Percentiles rank a stretch among this genome's conserved stretches.
These are phyloP conservation scores for Phytophthora quininea DNA, from an alignment of 352 stramenopile genomes.

Conservation along the genomic window DNA sequence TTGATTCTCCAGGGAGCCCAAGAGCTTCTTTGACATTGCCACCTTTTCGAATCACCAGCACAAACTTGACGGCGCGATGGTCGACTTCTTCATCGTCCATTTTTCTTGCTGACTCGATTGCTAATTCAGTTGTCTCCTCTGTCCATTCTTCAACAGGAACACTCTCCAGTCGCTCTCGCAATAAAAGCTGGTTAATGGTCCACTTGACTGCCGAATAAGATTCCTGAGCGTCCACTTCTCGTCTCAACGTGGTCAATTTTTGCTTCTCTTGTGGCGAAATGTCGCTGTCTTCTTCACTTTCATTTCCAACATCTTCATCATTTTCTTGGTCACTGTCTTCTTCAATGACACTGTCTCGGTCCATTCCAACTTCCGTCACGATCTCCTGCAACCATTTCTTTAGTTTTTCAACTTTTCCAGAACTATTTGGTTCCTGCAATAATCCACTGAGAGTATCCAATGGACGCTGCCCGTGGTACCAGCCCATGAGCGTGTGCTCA, in stretches of 20 bases:
- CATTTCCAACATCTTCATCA: slow-evolving; percentile 13
- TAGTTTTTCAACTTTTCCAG: slow-evolving; percentile 16
- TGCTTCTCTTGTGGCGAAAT: slow-evolving; percentile 5
- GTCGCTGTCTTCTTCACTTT: slow-evolving; percentile 7
- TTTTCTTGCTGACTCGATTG: neutral
- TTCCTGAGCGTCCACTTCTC: slow-evolving; percentile 6
- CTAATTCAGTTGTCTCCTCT: neutral
- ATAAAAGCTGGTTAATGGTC: slow-evolving; percentile 27
- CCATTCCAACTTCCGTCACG: slow-evolving; percentile 21
- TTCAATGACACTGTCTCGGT: slow-evolving; percentile 20
- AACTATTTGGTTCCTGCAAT: slow-evolving; percentile 1
- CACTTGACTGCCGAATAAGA: slow-evolving; percentile 28
- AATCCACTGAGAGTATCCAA: slow-evolving; percentile 11
- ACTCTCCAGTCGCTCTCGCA: slow-evolving; percentile 22
- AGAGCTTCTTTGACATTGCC: slow-evolving; percentile 16
- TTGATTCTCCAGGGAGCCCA: slow-evolving; percentile 5
- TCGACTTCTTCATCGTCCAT: slow-evolving; percentile 8
- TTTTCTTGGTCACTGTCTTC: slow-evolving; percentile 16
- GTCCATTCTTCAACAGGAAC: slow-evolving; percentile 26
- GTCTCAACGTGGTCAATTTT: slow-evolving; percentile 9
- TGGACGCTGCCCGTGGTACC: slow-evolving; percentile 12
- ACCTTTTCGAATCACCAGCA: slow-evolving; percentile 18
- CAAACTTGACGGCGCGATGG: slow-evolving; percentile 14
- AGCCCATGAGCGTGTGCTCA: slow-evolving; percentile 23
- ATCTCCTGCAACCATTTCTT: slow-evolving; percentile 23